Conservation (phyloP, 2,329 filamentous ascomycete species). For the Colletotrichum sansevieriae region DNA sequence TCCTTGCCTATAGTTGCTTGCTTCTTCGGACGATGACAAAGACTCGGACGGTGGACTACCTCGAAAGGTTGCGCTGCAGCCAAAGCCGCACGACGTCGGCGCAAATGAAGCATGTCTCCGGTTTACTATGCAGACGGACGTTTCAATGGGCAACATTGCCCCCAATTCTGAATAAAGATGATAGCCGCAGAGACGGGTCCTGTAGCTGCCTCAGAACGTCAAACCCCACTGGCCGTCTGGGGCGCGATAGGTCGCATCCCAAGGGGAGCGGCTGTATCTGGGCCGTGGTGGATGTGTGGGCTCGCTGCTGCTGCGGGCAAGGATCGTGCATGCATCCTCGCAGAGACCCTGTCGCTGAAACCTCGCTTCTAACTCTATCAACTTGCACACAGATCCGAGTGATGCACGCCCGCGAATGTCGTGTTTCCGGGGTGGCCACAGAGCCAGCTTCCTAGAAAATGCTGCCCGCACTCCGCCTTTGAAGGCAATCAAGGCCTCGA, state of each 20-base stretch:
- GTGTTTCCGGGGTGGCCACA: slow-evolving; percentile 25
- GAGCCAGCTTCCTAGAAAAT: slow-evolving; percentile 11
- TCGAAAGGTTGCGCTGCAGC: background rate
- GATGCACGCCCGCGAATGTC: slow-evolving; percentile 30
- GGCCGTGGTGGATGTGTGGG: slow-evolving; percentile 6
- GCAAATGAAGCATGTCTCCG: background rate
- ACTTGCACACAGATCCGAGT: slow-evolving; percentile 42
- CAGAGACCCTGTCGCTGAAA: slow-evolving; percentile 39
- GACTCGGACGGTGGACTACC: background rate
- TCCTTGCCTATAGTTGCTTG: background rate
- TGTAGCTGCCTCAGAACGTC: slow-evolving; percentile 39
- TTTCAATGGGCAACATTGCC: slow-evolving; percentile 7
- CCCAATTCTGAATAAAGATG: background rate
- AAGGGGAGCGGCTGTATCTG: slow-evolving; percentile 31
- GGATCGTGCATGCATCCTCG: slow-evolving; percentile 30
- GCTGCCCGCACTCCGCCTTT: slow-evolving; percentile 15
- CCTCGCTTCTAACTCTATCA: slow-evolving; percentile 41
- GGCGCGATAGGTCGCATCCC: slow-evolving; percentile 26
- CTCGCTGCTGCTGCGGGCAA: slow-evolving; percentile 10
- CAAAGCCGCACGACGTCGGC: background rate
- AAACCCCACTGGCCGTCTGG: slow-evolving; percentile 20
- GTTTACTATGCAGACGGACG: background rate
- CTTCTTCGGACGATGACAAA: slow-evolving; percentile 14
- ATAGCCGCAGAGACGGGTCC: slow-evolving; percentile 4
- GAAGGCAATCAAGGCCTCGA: no score